These are phyloP conservation scores for Cornus controversa DNA, from an alignment of 148 eudicot genomes.

Conservation along the genomic window DNA sequence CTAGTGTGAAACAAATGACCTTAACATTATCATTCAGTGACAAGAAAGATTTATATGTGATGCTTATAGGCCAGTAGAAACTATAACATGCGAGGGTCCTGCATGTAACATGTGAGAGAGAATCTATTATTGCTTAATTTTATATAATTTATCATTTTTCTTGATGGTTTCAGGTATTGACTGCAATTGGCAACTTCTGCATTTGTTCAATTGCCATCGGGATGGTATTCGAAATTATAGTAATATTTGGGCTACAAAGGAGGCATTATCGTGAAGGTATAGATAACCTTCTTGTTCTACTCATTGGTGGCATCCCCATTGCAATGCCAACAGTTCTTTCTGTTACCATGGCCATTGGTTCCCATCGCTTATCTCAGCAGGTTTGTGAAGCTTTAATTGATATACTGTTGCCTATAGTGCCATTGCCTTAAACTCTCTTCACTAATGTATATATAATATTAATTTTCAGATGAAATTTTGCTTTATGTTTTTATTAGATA, in stretches of 20 bases:
- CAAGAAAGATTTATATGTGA: not conserved
- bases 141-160: not conserved
- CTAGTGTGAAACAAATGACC: not conserved
- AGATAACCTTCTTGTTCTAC: conserved; percentile 69
- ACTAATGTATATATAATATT: not conserved
- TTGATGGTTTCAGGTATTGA: conserved; percentile 47
- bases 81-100: not conserved
- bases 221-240: conserved; percentile 64
- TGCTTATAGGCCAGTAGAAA: not conserved
- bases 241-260: conserved; percentile 41
- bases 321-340: conserved; percentile 93
- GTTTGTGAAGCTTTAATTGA: conserved; percentile 17
- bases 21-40: not conserved
- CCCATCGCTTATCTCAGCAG: conserved; percentile 80
- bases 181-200: conserved; percentile 88
- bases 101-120: not conserved
- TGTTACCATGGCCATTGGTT: conserved; percentile 85
- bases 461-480: not conserved
- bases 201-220: conserved; percentile 86
- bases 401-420: not conserved
- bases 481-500: too few species aligned
- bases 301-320: conserved; percentile 86
- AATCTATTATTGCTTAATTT: not conserved
- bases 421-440: not conserved
- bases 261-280: conserved; percentile 58